phyloP scores from a whole-genome alignment of 495 filamentous ascomycete genomes.

The Xylaria telfairii region DNA sequence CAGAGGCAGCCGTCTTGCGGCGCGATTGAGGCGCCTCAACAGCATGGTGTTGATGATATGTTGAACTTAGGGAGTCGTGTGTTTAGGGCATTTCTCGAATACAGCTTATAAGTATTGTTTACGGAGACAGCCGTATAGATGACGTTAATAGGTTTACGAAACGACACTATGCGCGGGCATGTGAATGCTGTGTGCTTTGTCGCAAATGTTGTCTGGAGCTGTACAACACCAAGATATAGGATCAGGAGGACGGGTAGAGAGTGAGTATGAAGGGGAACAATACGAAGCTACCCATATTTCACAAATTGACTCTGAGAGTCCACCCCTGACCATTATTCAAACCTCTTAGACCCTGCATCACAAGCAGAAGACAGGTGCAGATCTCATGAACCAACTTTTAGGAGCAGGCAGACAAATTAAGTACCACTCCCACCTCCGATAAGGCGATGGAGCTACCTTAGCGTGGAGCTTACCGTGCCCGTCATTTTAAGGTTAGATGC shows the following conservation, averaged over 20 bases:
- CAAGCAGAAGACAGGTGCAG: neutral
- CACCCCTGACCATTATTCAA: neutral
- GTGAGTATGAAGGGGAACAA: neutral
- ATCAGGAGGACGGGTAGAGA: neutral
- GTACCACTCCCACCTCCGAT: too few species aligned
- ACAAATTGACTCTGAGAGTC: neutral
- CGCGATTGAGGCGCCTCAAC: slow-evolving; percentile 42
- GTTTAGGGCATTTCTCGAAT: slow-evolving; percentile 31
- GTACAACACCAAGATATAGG: neutral
- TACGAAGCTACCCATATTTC: neutral
- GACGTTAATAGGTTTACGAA: neutral
- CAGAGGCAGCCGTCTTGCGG: slow-evolving; percentile 38
- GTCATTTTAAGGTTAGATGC: neutral
- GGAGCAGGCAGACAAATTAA: neutral
- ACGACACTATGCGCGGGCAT: neutral
- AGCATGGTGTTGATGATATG: slow-evolving; percentile 30
- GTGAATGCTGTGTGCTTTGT: neutral
- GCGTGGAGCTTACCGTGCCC: neutral
- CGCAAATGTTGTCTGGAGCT: neutral
- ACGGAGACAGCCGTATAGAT: neutral
- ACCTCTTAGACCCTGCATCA: neutral
- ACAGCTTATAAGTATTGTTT: neutral
- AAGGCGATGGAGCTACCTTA: neutral
- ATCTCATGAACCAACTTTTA: neutral
- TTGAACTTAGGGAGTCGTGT: slow-evolving; percentile 18